Base-by-base conservation (phyloP, 2,329 filamentous ascomycete genomes). In the Dactylellina cionopaga region DNA sequence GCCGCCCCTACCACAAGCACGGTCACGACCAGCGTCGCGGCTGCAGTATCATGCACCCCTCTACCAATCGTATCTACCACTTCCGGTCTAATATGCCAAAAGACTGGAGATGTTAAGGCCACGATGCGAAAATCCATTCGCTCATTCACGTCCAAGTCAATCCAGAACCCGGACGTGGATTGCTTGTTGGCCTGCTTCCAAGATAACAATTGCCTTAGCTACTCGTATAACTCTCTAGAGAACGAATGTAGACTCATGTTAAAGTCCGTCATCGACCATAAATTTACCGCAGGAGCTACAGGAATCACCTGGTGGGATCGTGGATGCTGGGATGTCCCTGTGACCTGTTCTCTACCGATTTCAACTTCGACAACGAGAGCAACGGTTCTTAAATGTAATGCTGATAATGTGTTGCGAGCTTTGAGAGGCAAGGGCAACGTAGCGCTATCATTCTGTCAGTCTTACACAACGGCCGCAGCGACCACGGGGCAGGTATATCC, bases 281-380 rank as follows among this genome's bases (percentile, higher is more conserved):
- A 41, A n/a, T 55, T 55, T 35, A 55, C 51, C 2, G 13, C 51
- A 24, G 51, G 51, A 17, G 41, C 19, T 9, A 55, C 51, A 7
- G 35, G 33, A 19, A 55, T 55, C 11, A 55, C 51, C 6, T 55
- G 51, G 51, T 55, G 51, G 51, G 51, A 55, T 55, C 51, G 51
- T n/a, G 33, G 22, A 9, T 55, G 51, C 33, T 55, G 51, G 51
- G 29, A 31, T 3, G 22, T 41, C 29, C 51, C 51, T 17, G 41
- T 35, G 13, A 10, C 51, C 5, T 55, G 51, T 37, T 5, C 5
- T 11, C 24, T 25, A 9, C 51, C 51, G n/a, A n/a, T n/a, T n/a
- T n/a, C n/a, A n/a, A n/a, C n/a, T n/a, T n/a, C n/a, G n/a, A n/a
- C n/a, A n/a, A n/a, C n/a, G n/a, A n/a, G n/a, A n/a, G n/a, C n/a